Base-by-base conservation (phyloP, 2,329 filamentous ascomycete genomes). In the Aspergillus fischeri region DNA sequence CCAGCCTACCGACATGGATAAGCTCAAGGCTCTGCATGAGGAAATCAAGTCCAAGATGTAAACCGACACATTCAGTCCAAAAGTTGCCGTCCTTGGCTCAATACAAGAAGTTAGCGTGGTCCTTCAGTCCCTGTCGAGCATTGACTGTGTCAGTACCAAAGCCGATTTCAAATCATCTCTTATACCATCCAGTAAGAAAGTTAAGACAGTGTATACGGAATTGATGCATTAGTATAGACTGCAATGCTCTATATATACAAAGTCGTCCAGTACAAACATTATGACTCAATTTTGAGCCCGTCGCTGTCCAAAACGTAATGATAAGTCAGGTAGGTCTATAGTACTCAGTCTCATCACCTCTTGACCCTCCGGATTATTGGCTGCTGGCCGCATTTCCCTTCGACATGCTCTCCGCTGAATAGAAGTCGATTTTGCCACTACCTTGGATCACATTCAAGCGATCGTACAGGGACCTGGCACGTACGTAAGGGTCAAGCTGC, bases 31-130 rank as follows among this genome's bases (percentile, higher is more conserved):
- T 61, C 78, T 95, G 60, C 81, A 84, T 60, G 91, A 93, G 73
- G 90, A 96, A 55, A 81, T 99, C 70, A 95, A 95, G 83, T 77
- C 88, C 17, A 96, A 92, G 82, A 93, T 97, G 83, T 96, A 81
- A 75, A 60, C 10, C 41, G 2, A 38, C 7, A 10, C 4, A n/a
- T 14, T 8, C 4, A 4, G n/a, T 35, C 29, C 14, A 20, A 21
- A 28, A 27, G 10, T 25, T 20, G n/a, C 21, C 20, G 24, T 47
- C 11, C 27, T 24, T 24, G 21, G 21, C 44, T 24, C 44, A 11
- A 44, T 21, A 11, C 3, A 14, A 4, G 41, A 21, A 44, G 41
- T 24, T 44, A 11, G 41, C 41, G 20, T 24, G 10, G 41, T 4
- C 32, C 4, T 44, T 44, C 41, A 44, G 20, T 9, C 20, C 41